Percentiles rank a stretch among this genome's conserved stretches.
phyloP scores from a whole-genome alignment of 192 early-diverging fungal species.

The Phlyctochytrium planicorne region DNA sequence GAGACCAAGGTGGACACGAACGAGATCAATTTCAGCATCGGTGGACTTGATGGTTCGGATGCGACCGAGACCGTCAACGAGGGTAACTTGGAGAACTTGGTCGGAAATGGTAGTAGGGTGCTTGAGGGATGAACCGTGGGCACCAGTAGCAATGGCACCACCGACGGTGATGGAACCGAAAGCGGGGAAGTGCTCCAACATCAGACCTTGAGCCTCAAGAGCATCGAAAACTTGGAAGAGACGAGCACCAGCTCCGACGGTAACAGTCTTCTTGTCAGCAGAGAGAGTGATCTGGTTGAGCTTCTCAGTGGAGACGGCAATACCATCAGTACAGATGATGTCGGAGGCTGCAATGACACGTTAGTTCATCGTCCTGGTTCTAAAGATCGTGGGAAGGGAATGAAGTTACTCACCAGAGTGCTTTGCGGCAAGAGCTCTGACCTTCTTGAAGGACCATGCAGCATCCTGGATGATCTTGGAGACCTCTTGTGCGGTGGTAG shows the following conservation, averaged over 20 bases:
- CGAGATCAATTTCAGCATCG: not conserved
- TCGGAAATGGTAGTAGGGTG: not conserved
- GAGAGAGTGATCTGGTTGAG: constrained; percentile 4
- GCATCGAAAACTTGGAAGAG: constrained; percentile 11
- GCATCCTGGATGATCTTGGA: not conserved
- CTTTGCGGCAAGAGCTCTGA: not conserved
- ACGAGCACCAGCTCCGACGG: constrained; percentile 2
- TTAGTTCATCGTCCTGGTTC: not conserved
- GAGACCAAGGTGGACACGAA: not conserved
- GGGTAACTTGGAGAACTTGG: not conserved
- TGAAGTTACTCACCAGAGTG: not conserved
- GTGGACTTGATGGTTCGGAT: not conserved
- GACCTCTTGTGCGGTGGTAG: not conserved
- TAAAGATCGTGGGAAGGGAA: not conserved
- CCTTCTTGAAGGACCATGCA: constrained; percentile 2
- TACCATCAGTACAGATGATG: constrained; percentile 10
- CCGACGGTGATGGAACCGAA: constrained; percentile 8
- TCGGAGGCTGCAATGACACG: not conserved
- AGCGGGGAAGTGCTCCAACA: not conserved
- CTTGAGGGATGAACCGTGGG: constrained; percentile 4
- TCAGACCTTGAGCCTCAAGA: not conserved
- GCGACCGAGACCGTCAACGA: constrained; percentile 1
- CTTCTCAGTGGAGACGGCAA: not conserved
- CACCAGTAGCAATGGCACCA: constrained; percentile 8
- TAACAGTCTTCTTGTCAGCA: constrained; percentile 7